A percentile compares a stretch with the other conserved stretches of the same genome.
phyloP scores from a whole-genome alignment of 768 basidiomycete species.

The Tylopilus felleus region DNA sequence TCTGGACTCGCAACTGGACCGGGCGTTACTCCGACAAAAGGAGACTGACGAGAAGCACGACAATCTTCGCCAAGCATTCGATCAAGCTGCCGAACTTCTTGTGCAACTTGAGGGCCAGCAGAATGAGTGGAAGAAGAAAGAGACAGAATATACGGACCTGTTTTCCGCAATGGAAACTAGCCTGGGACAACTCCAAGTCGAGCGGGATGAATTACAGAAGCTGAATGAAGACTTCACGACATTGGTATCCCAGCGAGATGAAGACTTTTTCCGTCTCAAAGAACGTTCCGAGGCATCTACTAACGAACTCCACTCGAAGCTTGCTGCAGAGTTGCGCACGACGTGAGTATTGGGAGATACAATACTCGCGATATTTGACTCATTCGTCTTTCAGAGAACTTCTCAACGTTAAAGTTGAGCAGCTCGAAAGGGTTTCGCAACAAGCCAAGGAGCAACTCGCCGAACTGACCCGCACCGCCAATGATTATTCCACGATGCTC shows the following conservation, averaged over 20 bases:
- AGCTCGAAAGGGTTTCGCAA: conserved; percentile 64
- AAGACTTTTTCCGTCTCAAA: conserved; percentile 70
- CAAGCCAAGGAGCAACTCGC: conserved; percentile 73
- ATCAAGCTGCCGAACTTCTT: conserved; percentile 83
- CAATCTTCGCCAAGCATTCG: conserved; percentile 66
- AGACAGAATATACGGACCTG: conserved; percentile 59
- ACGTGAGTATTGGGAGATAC: conserved; percentile 43
- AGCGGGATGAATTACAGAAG: conserved; percentile 62
- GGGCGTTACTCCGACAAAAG: conserved; percentile 73
- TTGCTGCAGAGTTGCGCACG: conserved; percentile 60
- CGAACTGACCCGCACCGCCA: conserved; percentile 72
- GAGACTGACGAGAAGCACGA: conserved; percentile 78
- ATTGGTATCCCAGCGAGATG: conserved; percentile 69
- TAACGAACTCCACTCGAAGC: conserved; percentile 68
- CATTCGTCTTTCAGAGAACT: conserved; percentile 48
- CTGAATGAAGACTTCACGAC: conserved; percentile 67
- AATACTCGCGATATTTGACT: background rate
- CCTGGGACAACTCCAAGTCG: conserved; percentile 53
- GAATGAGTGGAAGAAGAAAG: conserved; percentile 59
- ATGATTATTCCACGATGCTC: conserved; percentile 72
- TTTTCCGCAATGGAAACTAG: conserved; percentile 56
- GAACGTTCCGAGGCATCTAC: conserved; percentile 66
- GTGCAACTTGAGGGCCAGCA: conserved; percentile 78
- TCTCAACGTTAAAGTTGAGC: conserved; percentile 54
- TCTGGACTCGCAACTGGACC: conserved; percentile 82